These are phyloP conservation scores for Carex littledalei DNA, from an alignment of 176 grass and related monocot species.

Conservation along the genomic window DNA sequence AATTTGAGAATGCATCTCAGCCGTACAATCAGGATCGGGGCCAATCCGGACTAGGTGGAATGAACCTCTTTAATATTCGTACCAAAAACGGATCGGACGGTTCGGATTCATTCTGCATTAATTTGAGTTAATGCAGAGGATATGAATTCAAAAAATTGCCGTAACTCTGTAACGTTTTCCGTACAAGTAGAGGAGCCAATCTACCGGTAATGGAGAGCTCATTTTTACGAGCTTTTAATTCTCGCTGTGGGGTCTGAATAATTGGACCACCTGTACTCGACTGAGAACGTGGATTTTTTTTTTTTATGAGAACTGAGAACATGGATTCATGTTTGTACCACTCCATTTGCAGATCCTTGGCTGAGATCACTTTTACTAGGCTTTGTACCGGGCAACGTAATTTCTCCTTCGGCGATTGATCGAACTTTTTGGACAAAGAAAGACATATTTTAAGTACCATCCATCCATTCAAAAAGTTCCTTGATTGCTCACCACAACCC, in stretches of 20 bases:
- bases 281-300: neutral
- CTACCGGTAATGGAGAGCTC: no score
- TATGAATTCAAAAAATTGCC: no score
- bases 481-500: neutral
- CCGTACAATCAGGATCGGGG: no score
- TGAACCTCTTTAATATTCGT: no score
- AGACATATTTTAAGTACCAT: neutral
- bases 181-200: no score
- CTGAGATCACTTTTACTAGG: neutral
- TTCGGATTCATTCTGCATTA: no score
- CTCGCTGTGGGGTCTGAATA: neutral
- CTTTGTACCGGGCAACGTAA: neutral
- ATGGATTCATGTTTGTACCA: neutral
- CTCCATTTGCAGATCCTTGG: neutral
- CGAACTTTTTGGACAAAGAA: neutral
- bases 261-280: neutral
- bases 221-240: neutral
- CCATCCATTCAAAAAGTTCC: neutral
- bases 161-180: no score
- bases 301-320: neutral
- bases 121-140: no score
- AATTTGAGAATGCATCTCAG: no score
- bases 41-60: no score
- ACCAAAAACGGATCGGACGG: no score
- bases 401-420: neutral